Evolutionary conservation across 179 eudicot genomes (phyloP), one percentile per base, ranked within the genome.

Genomic region (Corrigiola litoralis): DNA sequence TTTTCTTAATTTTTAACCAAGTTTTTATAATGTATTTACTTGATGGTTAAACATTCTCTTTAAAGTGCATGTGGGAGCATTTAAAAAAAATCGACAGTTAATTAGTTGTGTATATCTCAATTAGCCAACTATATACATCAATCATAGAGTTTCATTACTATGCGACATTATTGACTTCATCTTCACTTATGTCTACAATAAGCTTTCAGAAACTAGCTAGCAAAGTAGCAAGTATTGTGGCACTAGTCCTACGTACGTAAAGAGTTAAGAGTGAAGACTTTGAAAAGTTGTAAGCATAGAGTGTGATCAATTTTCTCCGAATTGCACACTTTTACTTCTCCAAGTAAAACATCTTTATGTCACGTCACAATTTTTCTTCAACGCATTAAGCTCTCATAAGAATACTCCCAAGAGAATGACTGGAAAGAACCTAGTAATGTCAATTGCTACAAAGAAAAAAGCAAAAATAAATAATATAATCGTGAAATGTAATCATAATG

Each of bases 321-420:
- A 27, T 28, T 44, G 7, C 24, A 61, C 2, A 33, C 51, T 28
- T 53, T 48, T 32, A 74, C 70, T 53, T 12, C 16, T 29, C 29
- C 40, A 34, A 67, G 66, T 63, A 63, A 68, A 74, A 58, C 70
- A 68, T 69, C 74, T 69, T 74, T 74, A 69, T 74, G 74, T 74
- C 78, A 23, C 63, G 47, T 74, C 78, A 69, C 69, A 25, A 63
- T 69, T 38, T 61, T 54, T 47, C 38, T 34, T 37, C 70, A 32
- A 47, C 37, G 40, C 62, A 68, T 55, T 74, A 61, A 73, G 27
- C 44, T 45, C 69, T 50, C 38, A 54, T 61, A 41, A 21, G 29
- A 53, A 63, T 72, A 68, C 57, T 29, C 68, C 58, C 71, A 70
- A 74, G 45, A 69, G 74, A 59, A 68, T 63, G 59, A 40, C 32